A percentile compares a stretch with the other conserved stretches of the same genome.
These are phyloP conservation scores for Kluyveromyces aestuarii DNA, from an alignment of 805 yeast species.

Conservation along the genomic window DNA sequence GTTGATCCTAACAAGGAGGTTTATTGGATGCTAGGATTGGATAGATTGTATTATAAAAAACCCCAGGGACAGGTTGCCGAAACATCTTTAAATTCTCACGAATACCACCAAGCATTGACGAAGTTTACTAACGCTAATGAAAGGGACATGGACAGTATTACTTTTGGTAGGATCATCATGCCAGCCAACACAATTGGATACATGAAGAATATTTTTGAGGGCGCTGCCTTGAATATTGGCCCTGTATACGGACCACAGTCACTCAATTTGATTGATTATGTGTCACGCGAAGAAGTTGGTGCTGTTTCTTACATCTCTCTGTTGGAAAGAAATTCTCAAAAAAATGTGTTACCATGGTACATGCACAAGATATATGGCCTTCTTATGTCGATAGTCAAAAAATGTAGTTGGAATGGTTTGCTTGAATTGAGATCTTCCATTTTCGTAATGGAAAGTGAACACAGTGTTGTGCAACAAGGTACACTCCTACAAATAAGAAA, in stretches of 20 bases:
- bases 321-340: constrained; percentile 22
- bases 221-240: constrained; percentile 19
- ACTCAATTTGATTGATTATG: constrained; percentile 22
- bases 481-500: constrained; percentile 15
- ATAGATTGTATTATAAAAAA: constrained; percentile 16
- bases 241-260: constrained; percentile 28
- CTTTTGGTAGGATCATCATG: constrained; percentile 26
- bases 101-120: constrained; percentile 16
- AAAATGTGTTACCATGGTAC: constrained; percentile 21
- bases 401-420: constrained; percentile 77
- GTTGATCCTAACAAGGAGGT: constrained; percentile 18
- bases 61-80: constrained; percentile 17
- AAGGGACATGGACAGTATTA: constrained; percentile 14
- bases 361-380: constrained; percentile 50
- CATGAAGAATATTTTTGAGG: constrained; percentile 19
- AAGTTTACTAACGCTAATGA: constrained; percentile 20
- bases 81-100: constrained; percentile 16
- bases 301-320: constrained; percentile 18
- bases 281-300: constrained; percentile 21
- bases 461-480: constrained; percentile 14
- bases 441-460: constrained; percentile 77
- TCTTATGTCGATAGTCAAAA: constrained; percentile 55
- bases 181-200: constrained; percentile 20
- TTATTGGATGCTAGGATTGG: constrained; percentile 4
- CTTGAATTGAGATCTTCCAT: constrained; percentile 56